Evolutionary conservation across 495 filamentous ascomycete species (phyloP), one percentile per base, ranked within the genome.

Genomic region (Aspergillus affinis): DNA sequence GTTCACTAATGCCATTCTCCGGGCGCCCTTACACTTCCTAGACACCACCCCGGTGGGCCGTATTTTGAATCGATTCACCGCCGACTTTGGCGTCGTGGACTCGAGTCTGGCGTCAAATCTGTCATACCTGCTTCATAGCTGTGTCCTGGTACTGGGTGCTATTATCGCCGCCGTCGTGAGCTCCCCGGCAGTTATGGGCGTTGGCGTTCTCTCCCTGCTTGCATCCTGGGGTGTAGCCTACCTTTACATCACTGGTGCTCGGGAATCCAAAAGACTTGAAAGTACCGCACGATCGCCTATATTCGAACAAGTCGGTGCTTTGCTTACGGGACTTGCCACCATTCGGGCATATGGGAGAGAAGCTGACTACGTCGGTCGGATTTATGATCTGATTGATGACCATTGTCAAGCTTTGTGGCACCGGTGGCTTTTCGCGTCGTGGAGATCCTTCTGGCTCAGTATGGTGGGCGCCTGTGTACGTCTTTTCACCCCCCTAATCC

Each of bases 41-140:
- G 91, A 95, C 68, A 93, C 90, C 0, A 87, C 91, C 0, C 91
- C 91, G 0, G 73, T 90, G 0, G 91, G 91, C 2, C 83, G 90
- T 23, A 85, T 93, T 41, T 69, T 93, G 4, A 95, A 94, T 69
- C 81, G 91, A 6, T 93, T 93, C 58, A 90, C 89, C 0, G 80
- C 88, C 6, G 91, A 94, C 64, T 92, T 94, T 65, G 80, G 84
- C 61, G 79, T 81, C 3, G 78, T 92, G 29, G 90, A 93, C 68
- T 85, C 83, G 1, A 79, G 81, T 19, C 71, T 93, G 15, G 81
- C 83, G 1, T 80, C 80, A 51, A 83, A 88, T 36, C 49, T 91
- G 30, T 77, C 76, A 0, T 86, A 84, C 57, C 71, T 84, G 2
- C 68, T 82, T 6, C 79, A 78, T 60, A 79, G 69, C 85, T 4